Evolutionary conservation across 2,329 filamentous ascomycete species (phyloP), one percentile per base, ranked within the genome.

Genomic region (Fusarium dimerum): DNA sequence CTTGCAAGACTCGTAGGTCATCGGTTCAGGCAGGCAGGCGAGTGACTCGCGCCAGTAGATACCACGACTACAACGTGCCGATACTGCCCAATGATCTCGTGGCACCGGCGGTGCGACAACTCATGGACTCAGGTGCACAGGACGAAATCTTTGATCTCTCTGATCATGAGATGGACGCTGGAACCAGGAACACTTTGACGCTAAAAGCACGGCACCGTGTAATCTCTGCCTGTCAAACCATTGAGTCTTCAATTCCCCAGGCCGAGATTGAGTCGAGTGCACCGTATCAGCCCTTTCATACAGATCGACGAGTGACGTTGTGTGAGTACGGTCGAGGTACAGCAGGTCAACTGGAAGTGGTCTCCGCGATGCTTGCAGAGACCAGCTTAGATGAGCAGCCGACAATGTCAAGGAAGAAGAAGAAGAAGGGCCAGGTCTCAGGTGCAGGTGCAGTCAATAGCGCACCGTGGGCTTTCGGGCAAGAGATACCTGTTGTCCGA

Each of bases 251-350:
- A 68, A 92, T 83, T 51, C 84, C 85, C 1, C 83, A 87, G 59
- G 91, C 90, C 6, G 92, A 97, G 75, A 95, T 96, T 59, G 94
- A 99, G 68, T 96, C 93, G 2, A 97, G 93, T 66, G 89, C 92
- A 5, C 91, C 93, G 2, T 97, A 96, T 64, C 92, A 96, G 65
- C 93, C 94, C 1, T 97, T 97, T 75, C 93, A 97, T 69, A 94
- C 92, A 0, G 92, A 97, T 66, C 83, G 85, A 49, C 85, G 93
- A 3, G 89, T 97, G 42, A 84, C 81, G n/a, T 77, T 97, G 29
- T 89, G 86, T 60, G 81, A 91, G 40, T 89, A 87, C 66, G 72
- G 66, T 36, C 58, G 63, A 47, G 69, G 62, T 47, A 55, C 60
- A 40, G 69, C 71, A 3, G 62, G 71, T 36, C 63, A 70, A 16